Evolutionary conservation across 805 yeast genomes (phyloP).

Genomic region (Candida awuae): DNA sequence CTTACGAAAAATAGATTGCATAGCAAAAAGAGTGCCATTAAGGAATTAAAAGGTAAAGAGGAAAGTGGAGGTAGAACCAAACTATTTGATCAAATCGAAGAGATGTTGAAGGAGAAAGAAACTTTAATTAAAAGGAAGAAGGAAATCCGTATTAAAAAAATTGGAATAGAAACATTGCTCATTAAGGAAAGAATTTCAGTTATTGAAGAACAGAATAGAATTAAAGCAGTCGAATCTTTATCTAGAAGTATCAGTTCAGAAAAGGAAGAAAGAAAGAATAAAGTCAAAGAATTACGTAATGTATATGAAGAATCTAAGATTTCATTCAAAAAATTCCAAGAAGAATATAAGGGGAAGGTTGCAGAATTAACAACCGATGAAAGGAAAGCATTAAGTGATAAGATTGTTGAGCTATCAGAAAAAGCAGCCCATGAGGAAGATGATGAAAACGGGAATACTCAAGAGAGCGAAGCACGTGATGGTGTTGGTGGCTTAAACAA

Average conservation of each 20-base stretch:
- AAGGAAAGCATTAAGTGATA: conserved; percentile 33
- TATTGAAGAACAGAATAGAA: conserved; percentile 35
- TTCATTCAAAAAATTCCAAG: conserved; percentile 15
- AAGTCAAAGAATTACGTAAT: conserved; percentile 12
- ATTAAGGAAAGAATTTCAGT: conserved; percentile 14
- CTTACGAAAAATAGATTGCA: conserved; percentile 2
- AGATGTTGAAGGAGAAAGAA: not conserved
- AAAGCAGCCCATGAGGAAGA: conserved; percentile 30
- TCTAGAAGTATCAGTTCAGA: conserved; percentile 25
- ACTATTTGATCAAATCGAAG: conserved; percentile 3
- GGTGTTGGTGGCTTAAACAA: conserved; percentile 7
- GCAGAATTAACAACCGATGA: conserved; percentile 32
- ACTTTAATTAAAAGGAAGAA: not conserved
- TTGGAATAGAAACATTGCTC: conserved; percentile 23
- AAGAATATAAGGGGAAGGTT: conserved; percentile 30
- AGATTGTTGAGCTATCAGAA: conserved; percentile 28
- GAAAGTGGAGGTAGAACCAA: not conserved
- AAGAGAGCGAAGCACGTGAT: no score
- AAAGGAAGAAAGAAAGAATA: conserved; percentile 20
- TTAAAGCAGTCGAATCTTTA: conserved; percentile 18
- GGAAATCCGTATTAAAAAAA: conserved; percentile 15
- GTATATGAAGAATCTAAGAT: conserved; percentile 17
- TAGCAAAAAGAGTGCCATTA: not conserved
- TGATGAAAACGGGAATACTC: no score
- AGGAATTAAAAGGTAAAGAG: conserved; percentile 3